Base-by-base conservation (phyloP, 164 flowering plant species). In the Litsea cubeba region DNA sequence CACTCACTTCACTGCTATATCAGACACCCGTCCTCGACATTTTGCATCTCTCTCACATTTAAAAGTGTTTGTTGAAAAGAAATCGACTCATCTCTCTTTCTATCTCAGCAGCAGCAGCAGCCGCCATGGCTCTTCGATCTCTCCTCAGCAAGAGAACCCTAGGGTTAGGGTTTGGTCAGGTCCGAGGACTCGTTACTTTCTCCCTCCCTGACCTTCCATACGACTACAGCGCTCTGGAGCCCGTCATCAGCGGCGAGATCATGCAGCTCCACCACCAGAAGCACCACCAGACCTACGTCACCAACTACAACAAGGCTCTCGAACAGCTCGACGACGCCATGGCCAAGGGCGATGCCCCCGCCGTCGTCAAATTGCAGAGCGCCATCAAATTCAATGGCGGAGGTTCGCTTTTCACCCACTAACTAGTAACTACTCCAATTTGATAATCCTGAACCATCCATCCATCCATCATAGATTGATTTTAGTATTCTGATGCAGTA, bases 311-410 rank as follows among this genome's bases (percentile, higher is more conserved):
- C 78, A 92, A 87, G 62, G 95, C 96, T 14, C 89, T 93, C n/a
- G 96, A 92, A 85, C 91, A 88, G 85, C 94, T 93, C 72, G 74
- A 88, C 3, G 85, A 75, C 1, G 96, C 97, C 46, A 76, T 88
- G 62, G 30, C 63, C 63, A 90, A 88, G 68, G 94, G 92, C 18
- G 97, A 93, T 66, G 32, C 94, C 5, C 62, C 88, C 23, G 69
- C 91, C 57, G 88, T 85, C 51, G 98, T 88, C 68, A 84, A 84
- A 75, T 69, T 95, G 83, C 98, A 95, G 82, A 82, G 90, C 78
- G 95, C 98, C 77, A 83, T 95, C 86, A 95, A 92, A 78, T 95
- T 95, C 86, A 95, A 95, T 68, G 99, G 99, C 80, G 99, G 99
- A 91, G 99, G 97, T 95, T 32, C 24, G 6, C 20, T 72, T 63